Percentiles rank a stretch among this genome's conserved stretches.
These are phyloP conservation scores for Amanita pseudoporphyria DNA, from an alignment of 768 basidiomycete species.

Conservation along the genomic window DNA sequence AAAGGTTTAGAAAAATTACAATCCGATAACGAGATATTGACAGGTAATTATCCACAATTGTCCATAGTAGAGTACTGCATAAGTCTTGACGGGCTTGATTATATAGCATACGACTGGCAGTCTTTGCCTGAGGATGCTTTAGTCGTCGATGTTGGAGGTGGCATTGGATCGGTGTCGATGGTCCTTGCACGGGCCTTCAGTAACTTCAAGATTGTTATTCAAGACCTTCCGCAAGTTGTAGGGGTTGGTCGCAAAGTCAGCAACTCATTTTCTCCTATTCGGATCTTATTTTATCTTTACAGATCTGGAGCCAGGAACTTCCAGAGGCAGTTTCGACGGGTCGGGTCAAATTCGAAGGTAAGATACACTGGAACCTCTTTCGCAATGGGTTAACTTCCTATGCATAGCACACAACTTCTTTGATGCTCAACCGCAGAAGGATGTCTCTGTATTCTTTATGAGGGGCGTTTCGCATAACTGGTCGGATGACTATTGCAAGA, in stretches of 20 bases:
- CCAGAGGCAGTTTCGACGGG: slow-evolving; percentile 13
- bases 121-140: slow-evolving; percentile 12
- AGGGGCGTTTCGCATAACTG: slow-evolving; percentile 29
- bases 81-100: background rate
- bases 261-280: background rate
- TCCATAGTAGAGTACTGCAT: too few relatives aligned
- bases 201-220: slow-evolving; percentile 15
- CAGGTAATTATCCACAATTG: slow-evolving; percentile 13
- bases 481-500: slow-evolving; percentile 20
- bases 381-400: background rate
- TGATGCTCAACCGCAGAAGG: slow-evolving; percentile 21
- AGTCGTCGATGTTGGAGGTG: slow-evolving; percentile 25
- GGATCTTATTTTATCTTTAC: background rate
- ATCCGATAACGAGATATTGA: slow-evolving; percentile 12
- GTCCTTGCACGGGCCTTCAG: slow-evolving; percentile 12
- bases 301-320: slow-evolving; percentile 8
- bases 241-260: slow-evolving; percentile 9
- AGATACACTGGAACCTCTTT: background rate
- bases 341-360: slow-evolving; percentile 14
- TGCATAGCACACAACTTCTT: slow-evolving; percentile 27
- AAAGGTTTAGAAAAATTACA: slow-evolving; percentile 11
- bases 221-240: slow-evolving; percentile 15
- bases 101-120: slow-evolving; percentile 18
- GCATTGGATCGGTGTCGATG: slow-evolving; percentile 16
- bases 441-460: slow-evolving; percentile 28